Evolutionary conservation across 1,284 basidiomycete species (phyloP), one percentile per base, ranked within the genome.

Genomic region (Omphalotus olearius): DNA sequence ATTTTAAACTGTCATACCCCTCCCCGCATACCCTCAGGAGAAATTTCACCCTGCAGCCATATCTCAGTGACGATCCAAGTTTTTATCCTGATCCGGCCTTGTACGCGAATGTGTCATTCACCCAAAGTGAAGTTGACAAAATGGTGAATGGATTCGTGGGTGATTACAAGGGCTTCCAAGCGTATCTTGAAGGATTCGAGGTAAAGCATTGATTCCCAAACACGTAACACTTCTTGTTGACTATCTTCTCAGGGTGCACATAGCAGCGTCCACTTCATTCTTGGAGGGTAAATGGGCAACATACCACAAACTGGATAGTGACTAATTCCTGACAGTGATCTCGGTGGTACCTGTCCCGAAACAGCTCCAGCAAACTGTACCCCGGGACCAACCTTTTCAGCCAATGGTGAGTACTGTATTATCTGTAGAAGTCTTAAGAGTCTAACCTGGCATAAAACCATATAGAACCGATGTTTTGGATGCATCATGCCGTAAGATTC

Each of bases 391-490:
- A 59, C 58, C 11, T 61, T 59, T 47, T 57, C 59, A 3, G 51
- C 58, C 4, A 61, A 61, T 33, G 58, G 58, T 57, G 20, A 39
- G 37, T 25, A 0, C 9, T 25, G 6, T 26, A 3, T 28, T 26
- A 20, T 42, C 23, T 33, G 16, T 42, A 13, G 16, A 10, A 7
- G 20, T 9, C 42, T 13, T 40, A 3, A 20, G n/a, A n/a, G n/a
- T n/a, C n/a, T n/a, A n/a, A n/a, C n/a, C n/a, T n/a, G n/a, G 14
- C 16, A 6, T 36, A 18, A 2, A 18, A 11, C 18, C 13, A 13
- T 37, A n/a, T 33, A 71, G 69, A 71, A 11, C 68, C 68, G 0
- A 43, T 72, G 20, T 71, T 71, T 57, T 71, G 64, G 63, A 47
- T 70, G 52, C 68, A 71, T 54, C 70, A 72, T 52, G 69, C 62